phyloP scores from a whole-genome alignment of 345 rosid genomes.

The Abelmoschus esculentus region DNA sequence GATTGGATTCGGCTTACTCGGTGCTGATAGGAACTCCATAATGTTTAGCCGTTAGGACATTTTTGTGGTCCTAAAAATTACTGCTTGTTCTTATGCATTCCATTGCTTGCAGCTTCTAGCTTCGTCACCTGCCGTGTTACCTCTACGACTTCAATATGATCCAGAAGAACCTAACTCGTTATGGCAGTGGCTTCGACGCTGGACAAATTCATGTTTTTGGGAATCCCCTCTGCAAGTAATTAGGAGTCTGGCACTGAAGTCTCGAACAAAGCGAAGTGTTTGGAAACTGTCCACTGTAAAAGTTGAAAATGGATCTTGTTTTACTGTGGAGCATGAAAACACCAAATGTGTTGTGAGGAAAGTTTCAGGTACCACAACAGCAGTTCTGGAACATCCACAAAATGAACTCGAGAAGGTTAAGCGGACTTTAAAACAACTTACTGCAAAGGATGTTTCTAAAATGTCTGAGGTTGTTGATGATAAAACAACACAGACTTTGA shows the following conservation, averaged over 20 bases:
- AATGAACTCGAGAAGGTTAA: constrained; percentile 45
- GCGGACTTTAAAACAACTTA: constrained; percentile 36
- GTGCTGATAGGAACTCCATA: background rate
- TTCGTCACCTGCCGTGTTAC: constrained; percentile 30
- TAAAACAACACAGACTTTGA: constrained; percentile 32
- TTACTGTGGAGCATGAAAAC: constrained; percentile 36
- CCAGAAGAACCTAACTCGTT: constrained; percentile 54
- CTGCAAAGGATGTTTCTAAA: constrained; percentile 34
- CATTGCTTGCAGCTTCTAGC: constrained; percentile 47
- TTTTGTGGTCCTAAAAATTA: background rate
- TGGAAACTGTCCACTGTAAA: constrained; percentile 33
- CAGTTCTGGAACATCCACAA: constrained; percentile 38
- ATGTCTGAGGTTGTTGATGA: constrained; percentile 34
- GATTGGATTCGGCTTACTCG: background rate
- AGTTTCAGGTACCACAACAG: constrained; percentile 21
- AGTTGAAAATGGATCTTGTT: constrained; percentile 31
- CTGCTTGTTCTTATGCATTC: constrained; percentile 4
- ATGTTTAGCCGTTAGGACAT: background rate
- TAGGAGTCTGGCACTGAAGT: constrained; percentile 26
- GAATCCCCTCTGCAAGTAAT: constrained; percentile 32
- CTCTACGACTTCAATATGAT: constrained; percentile 42
- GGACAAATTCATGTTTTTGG: constrained; percentile 60
- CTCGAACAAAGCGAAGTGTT: constrained; percentile 36
- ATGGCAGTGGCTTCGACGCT: constrained; percentile 63
- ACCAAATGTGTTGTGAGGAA: constrained; percentile 42